Percentiles rank a stretch among this genome's conserved stretches.
Evolutionary conservation across 345 rosid species (phyloP).

Genomic region (Eucalyptus grandis): DNA sequence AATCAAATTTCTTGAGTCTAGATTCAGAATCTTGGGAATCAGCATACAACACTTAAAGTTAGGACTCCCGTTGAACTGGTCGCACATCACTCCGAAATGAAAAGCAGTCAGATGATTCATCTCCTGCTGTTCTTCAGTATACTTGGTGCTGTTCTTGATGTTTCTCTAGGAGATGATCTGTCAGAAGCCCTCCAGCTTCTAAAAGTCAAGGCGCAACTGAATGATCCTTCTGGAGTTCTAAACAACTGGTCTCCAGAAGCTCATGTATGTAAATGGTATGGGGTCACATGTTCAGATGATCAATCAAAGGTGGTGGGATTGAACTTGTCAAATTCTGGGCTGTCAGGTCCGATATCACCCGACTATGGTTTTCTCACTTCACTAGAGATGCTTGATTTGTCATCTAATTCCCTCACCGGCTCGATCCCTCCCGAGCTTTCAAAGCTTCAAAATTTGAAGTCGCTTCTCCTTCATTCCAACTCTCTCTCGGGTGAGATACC

Average conservation of each 20-base stretch:
- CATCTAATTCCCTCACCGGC: slow-evolving; percentile 46
- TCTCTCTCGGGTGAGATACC: slow-evolving; percentile 64
- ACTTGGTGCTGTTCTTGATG: slow-evolving; percentile 2
- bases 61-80: not conserved
- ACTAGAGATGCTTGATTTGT: slow-evolving; percentile 59
- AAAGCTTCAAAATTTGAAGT: slow-evolving; percentile 48
- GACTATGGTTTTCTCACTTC: slow-evolving; percentile 32
- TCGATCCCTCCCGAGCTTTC: slow-evolving; percentile 52
- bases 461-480: slow-evolving; percentile 53
- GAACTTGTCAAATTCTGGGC: slow-evolving; percentile 48
- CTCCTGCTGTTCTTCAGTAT: slow-evolving; percentile 7
- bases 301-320: slow-evolving; percentile 24
- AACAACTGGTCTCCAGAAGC: slow-evolving; percentile 37
- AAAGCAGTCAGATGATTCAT: slow-evolving; percentile 3
- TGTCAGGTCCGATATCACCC: slow-evolving; percentile 51
- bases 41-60: not conserved
- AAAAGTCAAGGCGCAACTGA: slow-evolving; percentile 34
- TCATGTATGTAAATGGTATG: slow-evolving; percentile 53
- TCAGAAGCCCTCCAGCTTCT: slow-evolving; percentile 38
- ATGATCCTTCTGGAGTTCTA: slow-evolving; percentile 38
- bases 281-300: slow-evolving; percentile 56
- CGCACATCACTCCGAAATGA: slow-evolving; percentile 8
- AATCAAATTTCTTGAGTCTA: not conserved
- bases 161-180: slow-evolving; percentile 12
- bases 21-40: not conserved